Evolutionary conservation across 345 rosid genomes (phyloP).

Genomic region (Rhodamnia argentea): DNA sequence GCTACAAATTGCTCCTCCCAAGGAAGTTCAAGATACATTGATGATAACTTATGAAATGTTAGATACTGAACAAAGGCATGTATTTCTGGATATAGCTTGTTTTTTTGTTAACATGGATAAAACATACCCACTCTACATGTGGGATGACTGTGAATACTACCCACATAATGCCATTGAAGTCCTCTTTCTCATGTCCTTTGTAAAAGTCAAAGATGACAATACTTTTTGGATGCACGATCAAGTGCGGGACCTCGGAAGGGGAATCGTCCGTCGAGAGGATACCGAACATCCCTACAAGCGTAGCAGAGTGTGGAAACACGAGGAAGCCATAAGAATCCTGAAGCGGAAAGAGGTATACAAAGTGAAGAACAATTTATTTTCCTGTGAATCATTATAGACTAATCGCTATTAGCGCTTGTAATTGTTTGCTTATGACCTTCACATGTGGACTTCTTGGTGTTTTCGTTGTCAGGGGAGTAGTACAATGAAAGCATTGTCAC

Average conservation of each 20-base stretch:
- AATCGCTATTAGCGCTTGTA: not conserved
- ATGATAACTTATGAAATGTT: not conserved
- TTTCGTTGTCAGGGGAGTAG: not conserved
- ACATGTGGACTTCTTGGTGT: not conserved
- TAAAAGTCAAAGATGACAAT: too few relatives aligned
- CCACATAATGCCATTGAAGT: too few relatives aligned
- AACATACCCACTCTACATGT: not conserved
- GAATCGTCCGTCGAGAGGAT: too few relatives aligned
- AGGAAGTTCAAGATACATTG: not conserved
- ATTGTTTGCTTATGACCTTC: not conserved
- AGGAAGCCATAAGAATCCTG: rapidly evolving
- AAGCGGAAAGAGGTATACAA: not conserved
- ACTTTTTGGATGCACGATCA: too few relatives aligned
- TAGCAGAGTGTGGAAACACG: not conserved
- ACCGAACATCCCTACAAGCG: too few relatives aligned
- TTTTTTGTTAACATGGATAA: too few relatives aligned
- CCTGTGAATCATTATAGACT: not conserved
- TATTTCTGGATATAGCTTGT: not conserved
- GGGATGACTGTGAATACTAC: too few relatives aligned
- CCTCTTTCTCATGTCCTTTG: too few relatives aligned
- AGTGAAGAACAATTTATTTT: too few relatives aligned
- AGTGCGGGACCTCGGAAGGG: too few relatives aligned
- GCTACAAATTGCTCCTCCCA: not conserved
- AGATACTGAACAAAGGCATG: not conserved
- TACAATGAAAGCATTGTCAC: not conserved